Conservation (phyloP, 768 basidiomycete species). For the Trichaptum fuscoviolaceum region DNA sequence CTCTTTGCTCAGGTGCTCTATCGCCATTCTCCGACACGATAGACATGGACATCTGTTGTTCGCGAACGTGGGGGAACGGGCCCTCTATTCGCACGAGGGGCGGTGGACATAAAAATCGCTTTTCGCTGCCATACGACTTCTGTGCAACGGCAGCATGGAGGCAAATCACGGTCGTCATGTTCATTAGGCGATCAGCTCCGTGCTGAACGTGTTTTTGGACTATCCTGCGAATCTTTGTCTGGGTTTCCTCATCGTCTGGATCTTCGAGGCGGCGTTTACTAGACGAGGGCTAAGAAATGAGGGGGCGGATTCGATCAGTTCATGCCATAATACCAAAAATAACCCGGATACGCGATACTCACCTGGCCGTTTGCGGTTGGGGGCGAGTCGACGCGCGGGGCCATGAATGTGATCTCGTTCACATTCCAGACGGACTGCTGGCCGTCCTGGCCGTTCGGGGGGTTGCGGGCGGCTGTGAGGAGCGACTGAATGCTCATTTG, state of each 20-base stretch:
- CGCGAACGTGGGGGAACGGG: conserved; percentile 77
- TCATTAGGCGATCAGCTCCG: conserved; percentile 68
- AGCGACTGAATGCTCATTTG: conserved; percentile 25
- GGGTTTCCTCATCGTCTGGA: conserved; percentile 54
- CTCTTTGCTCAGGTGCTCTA: conserved; percentile 80
- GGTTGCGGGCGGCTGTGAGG: conserved; percentile 16
- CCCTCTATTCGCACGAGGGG: conserved; percentile 92
- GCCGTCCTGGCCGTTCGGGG: conserved; percentile 13
- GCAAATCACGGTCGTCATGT: conserved; percentile 88
- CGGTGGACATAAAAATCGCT: conserved; percentile 90
- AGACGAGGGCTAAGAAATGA: conserved; percentile 31
- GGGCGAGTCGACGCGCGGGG: not conserved
- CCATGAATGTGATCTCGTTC: not conserved
- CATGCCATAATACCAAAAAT: not conserved
- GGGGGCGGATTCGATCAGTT: conserved; percentile 1
- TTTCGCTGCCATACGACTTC: conserved; percentile 95
- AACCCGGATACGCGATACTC: not conserved
- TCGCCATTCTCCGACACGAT: conserved; percentile 81
- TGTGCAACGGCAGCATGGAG: conserved; percentile 92
- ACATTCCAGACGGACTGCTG: conserved; percentile 18
- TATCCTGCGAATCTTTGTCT: conserved; percentile 78
- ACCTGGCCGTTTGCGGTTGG: conserved; percentile 5
- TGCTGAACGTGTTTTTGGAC: conserved; percentile 78
- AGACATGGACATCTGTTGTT: conserved; percentile 79
- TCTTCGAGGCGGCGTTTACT: conserved; percentile 75